Conservation (phyloP, 768 basidiomycete genomes). For the Trametes elegans region DNA sequence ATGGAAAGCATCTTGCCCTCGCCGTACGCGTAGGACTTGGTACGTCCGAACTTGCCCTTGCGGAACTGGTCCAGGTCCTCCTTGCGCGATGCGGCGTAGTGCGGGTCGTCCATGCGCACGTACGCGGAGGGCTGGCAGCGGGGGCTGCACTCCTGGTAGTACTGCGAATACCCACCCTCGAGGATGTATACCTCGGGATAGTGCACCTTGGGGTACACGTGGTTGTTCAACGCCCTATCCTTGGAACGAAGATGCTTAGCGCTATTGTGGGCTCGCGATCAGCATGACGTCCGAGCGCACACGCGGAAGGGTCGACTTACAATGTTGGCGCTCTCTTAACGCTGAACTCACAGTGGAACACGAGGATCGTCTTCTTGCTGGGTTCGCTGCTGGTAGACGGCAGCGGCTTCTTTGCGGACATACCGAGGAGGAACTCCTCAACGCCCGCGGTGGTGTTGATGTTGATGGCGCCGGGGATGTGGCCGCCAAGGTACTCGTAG, state of each 20-base stretch:
- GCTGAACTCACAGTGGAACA: constrained; percentile 99
- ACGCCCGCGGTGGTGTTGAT: constrained; percentile 78
- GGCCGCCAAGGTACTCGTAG: constrained; percentile 93
- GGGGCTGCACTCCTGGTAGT: constrained; percentile 63
- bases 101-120: constrained; percentile 93
- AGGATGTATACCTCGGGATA: constrained; percentile 97
- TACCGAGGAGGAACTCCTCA: constrained; percentile 76
- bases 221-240: constrained; percentile 87
- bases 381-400: constrained; percentile 75
- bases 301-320: constrained; percentile 45
- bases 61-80: constrained; percentile 93
- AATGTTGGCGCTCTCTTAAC: constrained; percentile 94
- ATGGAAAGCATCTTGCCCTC: constrained; percentile 52
- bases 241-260: constrained; percentile 91
- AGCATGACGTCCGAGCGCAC: neutral
- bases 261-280: constrained; percentile 38
- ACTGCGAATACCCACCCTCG: constrained; percentile 93
- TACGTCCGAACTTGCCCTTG: constrained; percentile 81
- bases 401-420: constrained; percentile 50
- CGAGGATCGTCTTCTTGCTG: constrained; percentile 74
- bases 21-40: constrained; percentile 92
- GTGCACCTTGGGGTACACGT: constrained; percentile 86
- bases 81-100: constrained; percentile 72
- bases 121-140: constrained; percentile 84
- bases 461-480: constrained; percentile 89